Conservation (phyloP, 2,329 filamentous ascomycete genomes). For the Pseudogymnoascus destructans region DNA sequence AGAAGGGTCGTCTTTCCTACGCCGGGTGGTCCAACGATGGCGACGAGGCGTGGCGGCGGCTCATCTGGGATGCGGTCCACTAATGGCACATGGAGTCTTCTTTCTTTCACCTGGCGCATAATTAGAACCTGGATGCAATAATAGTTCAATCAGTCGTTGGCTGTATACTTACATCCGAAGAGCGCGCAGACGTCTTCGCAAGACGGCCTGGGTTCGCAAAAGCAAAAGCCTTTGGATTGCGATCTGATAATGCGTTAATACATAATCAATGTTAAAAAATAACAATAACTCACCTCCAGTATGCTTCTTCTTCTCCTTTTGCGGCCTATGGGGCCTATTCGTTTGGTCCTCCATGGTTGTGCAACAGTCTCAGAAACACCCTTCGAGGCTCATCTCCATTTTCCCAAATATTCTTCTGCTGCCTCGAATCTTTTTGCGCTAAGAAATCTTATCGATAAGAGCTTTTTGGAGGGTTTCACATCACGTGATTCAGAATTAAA, state of each 20-base stretch:
- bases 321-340: slow-evolving; percentile 73
- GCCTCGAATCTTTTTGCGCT: slow-evolving; percentile 8
- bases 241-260: slow-evolving; percentile 18
- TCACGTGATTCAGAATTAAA: neutral
- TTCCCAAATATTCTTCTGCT: slow-evolving; percentile 7
- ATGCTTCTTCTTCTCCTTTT: slow-evolving; percentile 79
- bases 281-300: slow-evolving; percentile 39
- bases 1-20: slow-evolving; percentile 92
- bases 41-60: slow-evolving; percentile 81
- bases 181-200: slow-evolving; percentile 33
- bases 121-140: slow-evolving; percentile 11
- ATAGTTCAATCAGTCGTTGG: slow-evolving; percentile 10
- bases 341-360: slow-evolving; percentile 63
- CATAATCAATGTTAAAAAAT: neutral
- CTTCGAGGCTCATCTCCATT: slow-evolving; percentile 6
- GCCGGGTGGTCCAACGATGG: slow-evolving; percentile 87
- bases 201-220: slow-evolving; percentile 28
- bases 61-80: slow-evolving; percentile 94
- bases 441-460: slow-evolving; percentile 9
- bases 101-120: slow-evolving; percentile 66
- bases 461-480: neutral
- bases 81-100: slow-evolving; percentile 87
- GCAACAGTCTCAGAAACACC: slow-evolving; percentile 7
- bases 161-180: slow-evolving; percentile 36
- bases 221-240: slow-evolving; percentile 27